Base-by-base conservation (phyloP, 148 eudicot genomes). In the Rhododendron ferrugineum region DNA sequence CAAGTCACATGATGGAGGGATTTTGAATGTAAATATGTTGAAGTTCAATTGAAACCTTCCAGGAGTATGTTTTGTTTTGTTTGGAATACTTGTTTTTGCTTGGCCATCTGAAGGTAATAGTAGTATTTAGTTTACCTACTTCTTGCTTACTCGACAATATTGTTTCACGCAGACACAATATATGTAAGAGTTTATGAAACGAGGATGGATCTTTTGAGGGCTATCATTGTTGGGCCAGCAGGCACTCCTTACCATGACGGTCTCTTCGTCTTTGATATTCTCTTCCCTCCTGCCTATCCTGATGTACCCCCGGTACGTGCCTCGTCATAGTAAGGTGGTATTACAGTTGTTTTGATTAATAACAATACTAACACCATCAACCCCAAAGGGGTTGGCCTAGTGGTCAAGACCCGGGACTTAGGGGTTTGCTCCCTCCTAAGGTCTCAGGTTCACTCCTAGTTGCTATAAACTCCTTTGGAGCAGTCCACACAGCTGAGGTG, bases 191-290 rank as follows among this genome's bases (percentile, higher is more conserved):
- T 87, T 62, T 95, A 91, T 85, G 94, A 93, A 83, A 80, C 92
- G 30, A 88, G 95, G 87, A 91, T 93, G 93, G 96, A 95, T 91
- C 93, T 95, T 34, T 84, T 95, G 92, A 92, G 98, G 88, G 94
- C 94, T 80, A 89, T 91, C 84, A 93, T 93, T 86, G 83, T 92
- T 23, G 96, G 95, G 54, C 97, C 96, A 42, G 88, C 92, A 37
- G 98, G 96, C 60, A 94, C 98, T 84, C 98, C 98, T 44, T 95
- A 95, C 86, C 98, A 95, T 82, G 96, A 95, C 85, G 98, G 98
- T 68, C 93, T 95, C 72, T 95, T 92, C 75, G 90, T 92, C 84
- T 93, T 95, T 88, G 98, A 95, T 86, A 88, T 86, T 64, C 78
- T 87, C 74, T 93, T 95, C 79, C 98, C 98, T 75, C 56, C 91